These are phyloP conservation scores for Agrocybe chaxingu DNA, from an alignment of 768 basidiomycete genomes.

Conservation along the genomic window DNA sequence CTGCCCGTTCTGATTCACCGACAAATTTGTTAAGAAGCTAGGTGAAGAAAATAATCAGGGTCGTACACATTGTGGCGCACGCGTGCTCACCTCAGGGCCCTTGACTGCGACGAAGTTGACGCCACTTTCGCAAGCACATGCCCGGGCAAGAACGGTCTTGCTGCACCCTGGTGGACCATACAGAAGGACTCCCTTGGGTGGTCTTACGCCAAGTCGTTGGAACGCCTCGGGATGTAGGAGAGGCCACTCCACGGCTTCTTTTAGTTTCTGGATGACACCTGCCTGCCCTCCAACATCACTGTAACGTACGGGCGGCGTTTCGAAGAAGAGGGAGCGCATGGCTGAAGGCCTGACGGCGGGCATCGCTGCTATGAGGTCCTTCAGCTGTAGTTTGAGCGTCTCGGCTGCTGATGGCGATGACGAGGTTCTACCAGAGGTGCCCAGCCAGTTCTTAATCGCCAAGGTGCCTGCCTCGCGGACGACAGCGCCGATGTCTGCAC, in stretches of 20 bases:
- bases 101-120: slow-evolving; percentile 97
- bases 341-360: slow-evolving; percentile 86
- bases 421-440: slow-evolving; percentile 17
- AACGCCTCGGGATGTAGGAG: slow-evolving; percentile 85
- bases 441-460: slow-evolving; percentile 83
- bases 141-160: slow-evolving; percentile 90
- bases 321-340: slow-evolving; percentile 90
- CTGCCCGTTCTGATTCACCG: slow-evolving; percentile 93
- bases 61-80: background rate
- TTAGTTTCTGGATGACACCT: slow-evolving; percentile 76
- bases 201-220: slow-evolving; percentile 78
- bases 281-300: slow-evolving; percentile 89
- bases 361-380: slow-evolving; percentile 70
- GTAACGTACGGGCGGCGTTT: slow-evolving; percentile 79
- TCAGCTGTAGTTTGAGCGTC: slow-evolving; percentile 41
- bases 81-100: slow-evolving; percentile 80
- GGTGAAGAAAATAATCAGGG: slow-evolving; percentile 4
- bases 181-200: slow-evolving; percentile 86
- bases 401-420: slow-evolving; percentile 11
- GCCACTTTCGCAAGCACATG: slow-evolving; percentile 90
- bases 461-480: slow-evolving; percentile 90
- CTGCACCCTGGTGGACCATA: slow-evolving; percentile 98
- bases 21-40: slow-evolving; percentile 96
- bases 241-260: slow-evolving; percentile 96
- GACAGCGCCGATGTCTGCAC: slow-evolving; percentile 90